These are phyloP conservation scores for Brettanomyces nanus DNA, from an alignment of 805 yeast species.

Conservation along the genomic window DNA sequence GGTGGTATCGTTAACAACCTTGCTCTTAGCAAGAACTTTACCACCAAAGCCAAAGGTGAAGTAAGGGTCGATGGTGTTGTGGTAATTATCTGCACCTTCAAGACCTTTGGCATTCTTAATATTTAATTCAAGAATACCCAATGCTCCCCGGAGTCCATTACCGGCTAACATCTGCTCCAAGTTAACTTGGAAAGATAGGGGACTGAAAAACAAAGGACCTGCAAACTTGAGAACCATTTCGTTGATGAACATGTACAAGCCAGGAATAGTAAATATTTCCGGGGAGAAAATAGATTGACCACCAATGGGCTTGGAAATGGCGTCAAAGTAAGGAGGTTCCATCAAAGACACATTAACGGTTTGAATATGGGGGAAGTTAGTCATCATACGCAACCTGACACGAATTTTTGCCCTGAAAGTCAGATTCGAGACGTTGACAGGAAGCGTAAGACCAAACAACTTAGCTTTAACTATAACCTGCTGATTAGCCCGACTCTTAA, in stretches of 20 bases:
- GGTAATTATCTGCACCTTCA: slow-evolving; percentile 59
- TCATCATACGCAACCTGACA: slow-evolving; percentile 81
- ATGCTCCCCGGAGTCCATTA: slow-evolving; percentile 65
- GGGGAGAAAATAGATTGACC: slow-evolving; percentile 82
- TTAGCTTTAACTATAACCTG: slow-evolving; percentile 67
- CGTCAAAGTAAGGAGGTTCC: slow-evolving; percentile 86
- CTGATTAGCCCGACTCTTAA: slow-evolving; percentile 79
- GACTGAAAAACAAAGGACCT: slow-evolving; percentile 83
- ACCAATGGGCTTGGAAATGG: slow-evolving; percentile 57
- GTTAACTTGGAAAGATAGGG: slow-evolving; percentile 89
- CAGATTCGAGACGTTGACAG: slow-evolving; percentile 72
- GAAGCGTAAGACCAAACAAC: slow-evolving; percentile 76
- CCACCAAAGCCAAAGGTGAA: slow-evolving; percentile 59
- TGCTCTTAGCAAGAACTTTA: slow-evolving; percentile 57
- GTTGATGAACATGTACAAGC: slow-evolving; percentile 71
- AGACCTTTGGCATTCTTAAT: slow-evolving; percentile 61
- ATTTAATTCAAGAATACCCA: slow-evolving; percentile 75
- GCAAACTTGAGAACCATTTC: slow-evolving; percentile 79
- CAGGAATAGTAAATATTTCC: slow-evolving; percentile 85
- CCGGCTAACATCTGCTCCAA: slow-evolving; percentile 87
- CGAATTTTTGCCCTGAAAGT: slow-evolving; percentile 70
- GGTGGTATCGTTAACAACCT: slow-evolving; percentile 55
- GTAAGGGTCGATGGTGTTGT: slow-evolving; percentile 87
- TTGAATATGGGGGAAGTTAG: slow-evolving; percentile 87
- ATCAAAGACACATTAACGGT: slow-evolving; percentile 79